Conservation (phyloP, 2,329 filamentous ascomycete species). For the Epichloe sylvatica region DNA sequence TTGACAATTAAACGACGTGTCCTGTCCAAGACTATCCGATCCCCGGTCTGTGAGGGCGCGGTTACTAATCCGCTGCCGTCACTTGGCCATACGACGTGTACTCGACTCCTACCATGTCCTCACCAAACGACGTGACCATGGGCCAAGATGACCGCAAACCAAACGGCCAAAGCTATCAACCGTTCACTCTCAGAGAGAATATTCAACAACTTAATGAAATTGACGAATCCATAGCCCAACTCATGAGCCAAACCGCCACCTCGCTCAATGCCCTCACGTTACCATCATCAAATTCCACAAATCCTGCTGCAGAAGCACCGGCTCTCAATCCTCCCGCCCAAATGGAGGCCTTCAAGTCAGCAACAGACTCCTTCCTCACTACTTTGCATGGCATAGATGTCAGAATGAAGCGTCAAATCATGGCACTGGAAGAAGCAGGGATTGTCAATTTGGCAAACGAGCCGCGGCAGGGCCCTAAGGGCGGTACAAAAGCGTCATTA, state of each 20-base stretch:
- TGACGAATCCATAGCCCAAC: constrained; percentile 42
- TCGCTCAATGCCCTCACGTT: constrained; percentile 32
- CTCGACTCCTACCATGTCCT: constrained; percentile 13
- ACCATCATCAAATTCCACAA: constrained; percentile 10
- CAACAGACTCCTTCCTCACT: constrained; percentile 54
- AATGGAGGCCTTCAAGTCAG: constrained; percentile 41
- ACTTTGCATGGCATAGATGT: constrained; percentile 64
- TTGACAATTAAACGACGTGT: no score
- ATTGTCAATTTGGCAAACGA: constrained; percentile 44
- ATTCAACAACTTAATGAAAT: constrained; percentile 70
- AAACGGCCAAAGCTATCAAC: constrained; percentile 22
- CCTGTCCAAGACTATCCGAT: no score
- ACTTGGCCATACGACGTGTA: not conserved
- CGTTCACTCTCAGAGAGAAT: constrained; percentile 62
- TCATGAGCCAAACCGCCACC: constrained; percentile 31
- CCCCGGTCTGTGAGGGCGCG: no score
- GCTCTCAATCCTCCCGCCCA: constrained; percentile 33
- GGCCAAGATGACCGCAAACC: constrained; percentile 8
- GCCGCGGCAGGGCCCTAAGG: constrained; percentile 19
- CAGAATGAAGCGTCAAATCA: constrained; percentile 50
- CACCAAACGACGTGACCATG: constrained; percentile 20
- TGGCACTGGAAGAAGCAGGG: constrained; percentile 67
- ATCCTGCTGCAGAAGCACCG: constrained; percentile 8
- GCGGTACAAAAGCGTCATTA: constrained; percentile 29
- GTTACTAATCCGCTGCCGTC: no score